A percentile compares a stretch with the other conserved stretches of the same genome.
These are phyloP conservation scores for Sporothrix phasma DNA, from an alignment of 2,329 filamentous ascomycete species.

Conservation along the genomic window DNA sequence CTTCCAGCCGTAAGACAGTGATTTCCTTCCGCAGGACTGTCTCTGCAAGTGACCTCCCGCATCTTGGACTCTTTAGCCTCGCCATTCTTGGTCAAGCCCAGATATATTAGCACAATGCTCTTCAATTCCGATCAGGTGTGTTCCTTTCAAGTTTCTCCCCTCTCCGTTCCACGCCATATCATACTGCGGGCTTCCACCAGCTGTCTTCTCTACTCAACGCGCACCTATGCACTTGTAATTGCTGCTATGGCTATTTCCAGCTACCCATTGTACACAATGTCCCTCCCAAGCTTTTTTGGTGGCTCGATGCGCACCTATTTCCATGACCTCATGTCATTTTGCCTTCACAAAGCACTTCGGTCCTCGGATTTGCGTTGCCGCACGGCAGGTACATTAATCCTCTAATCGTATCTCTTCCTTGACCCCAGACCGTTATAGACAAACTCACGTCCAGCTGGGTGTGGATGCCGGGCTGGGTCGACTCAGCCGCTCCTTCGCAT, in stretches of 20 bases:
- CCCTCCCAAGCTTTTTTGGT: too few species aligned
- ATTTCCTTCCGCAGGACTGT: too few species aligned
- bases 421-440: slow-evolving; percentile 24
- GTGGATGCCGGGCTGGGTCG: slow-evolving; percentile 29
- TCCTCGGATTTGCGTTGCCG: neutral
- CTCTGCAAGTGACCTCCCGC: neutral
- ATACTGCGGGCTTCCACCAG: too few species aligned
- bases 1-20: too few species aligned
- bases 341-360: neutral
- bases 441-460: slow-evolving; percentile 31
- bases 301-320: too few species aligned
- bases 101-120: neutral
- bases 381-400: neutral
- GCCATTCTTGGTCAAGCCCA: neutral
- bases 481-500: slow-evolving; percentile 23
- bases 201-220: neutral
- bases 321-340: too few species aligned
- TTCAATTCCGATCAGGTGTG: neutral
- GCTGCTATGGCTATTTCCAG: too few species aligned
- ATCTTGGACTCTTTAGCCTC: neutral
- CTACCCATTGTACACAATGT: too few species aligned
- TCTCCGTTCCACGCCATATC: neutral
- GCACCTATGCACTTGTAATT: too few species aligned
- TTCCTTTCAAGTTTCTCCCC: neutral
- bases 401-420: neutral